Base-by-base conservation (phyloP, 2,329 filamentous ascomycete species). In the Trichoderma sp. region DNA sequence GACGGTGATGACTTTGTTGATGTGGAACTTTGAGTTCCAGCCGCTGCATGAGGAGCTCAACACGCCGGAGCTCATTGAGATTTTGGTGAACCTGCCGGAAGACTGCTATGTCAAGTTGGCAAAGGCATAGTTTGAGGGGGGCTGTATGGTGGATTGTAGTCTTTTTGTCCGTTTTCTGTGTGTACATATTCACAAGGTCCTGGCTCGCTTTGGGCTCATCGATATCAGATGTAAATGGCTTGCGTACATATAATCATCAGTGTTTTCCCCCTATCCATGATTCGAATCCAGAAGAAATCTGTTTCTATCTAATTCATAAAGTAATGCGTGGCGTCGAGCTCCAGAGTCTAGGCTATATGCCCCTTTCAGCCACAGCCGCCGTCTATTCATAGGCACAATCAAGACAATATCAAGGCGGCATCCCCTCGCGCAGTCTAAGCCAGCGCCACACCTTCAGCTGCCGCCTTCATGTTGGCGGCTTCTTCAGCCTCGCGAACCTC, bases 401-500 rank as follows among this genome's bases (percentile, higher is more conserved):
- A 19, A 19, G 34, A 39, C 34, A 39, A 39, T 39, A 39, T 55
- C 30, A 15, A 6, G 19, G 21, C 26, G 3, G 1, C 15, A 39
- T 26, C 26, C 4, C 21, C 2, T 62, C 41, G 54, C 15, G 41
- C 60, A 15, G 28, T 50, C 19, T 55, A 19, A 54, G 43, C 28
- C 17, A 47, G 28, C 50, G 28, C 15, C 30, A 19, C 43, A 47
- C 39, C 26, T 24, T 45, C 26, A 28, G 34, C 41, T 39, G 15
- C 41, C 17, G 41, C 4, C 1, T 55, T n/a, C n/a, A n/a, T n/a
- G n/a, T n/a, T n/a, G n/a, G n/a, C 14, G n/a, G 30, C 52, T 15
- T 43, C 61, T 30, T 45, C 63, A 7, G 63, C 64, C 47, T 69
- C 68, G 50, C 55, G 51, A 50, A 67, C 74, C 75, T 92, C 91